These are phyloP conservation scores for Kalaharituber pfeilii DNA, from an alignment of 2,329 filamentous ascomycete genomes.

Conservation along the genomic window DNA sequence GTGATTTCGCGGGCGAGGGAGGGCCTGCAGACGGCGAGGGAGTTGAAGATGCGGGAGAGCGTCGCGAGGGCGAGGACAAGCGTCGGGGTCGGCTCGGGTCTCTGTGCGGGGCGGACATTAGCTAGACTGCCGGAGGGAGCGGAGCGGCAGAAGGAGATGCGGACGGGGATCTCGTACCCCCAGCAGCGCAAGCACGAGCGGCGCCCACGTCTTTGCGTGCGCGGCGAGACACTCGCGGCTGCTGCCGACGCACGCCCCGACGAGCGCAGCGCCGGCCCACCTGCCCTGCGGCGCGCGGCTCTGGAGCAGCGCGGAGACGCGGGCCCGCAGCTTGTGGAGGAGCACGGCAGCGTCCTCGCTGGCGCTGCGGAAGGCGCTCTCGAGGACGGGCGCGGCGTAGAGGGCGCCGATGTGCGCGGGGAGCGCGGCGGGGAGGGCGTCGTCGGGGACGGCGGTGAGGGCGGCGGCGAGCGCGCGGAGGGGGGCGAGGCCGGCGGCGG, in stretches of 20 bases:
- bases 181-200: conserved; percentile 19
- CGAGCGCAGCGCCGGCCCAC: conserved; percentile 20
- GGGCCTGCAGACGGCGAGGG: conserved; percentile 16
- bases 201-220: conserved; percentile 17
- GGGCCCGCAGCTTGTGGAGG: conserved; percentile 20
- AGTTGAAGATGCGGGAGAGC: conserved; percentile 19
- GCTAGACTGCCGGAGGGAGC: background rate
- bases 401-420: conserved; percentile 9
- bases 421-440: conserved; percentile 9
- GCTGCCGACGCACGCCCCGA: conserved; percentile 19
- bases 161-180: conserved; percentile 8
- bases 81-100: conserved; percentile 15
- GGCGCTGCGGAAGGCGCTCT: conserved; percentile 5
- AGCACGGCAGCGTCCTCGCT: conserved; percentile 15
- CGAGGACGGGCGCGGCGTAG: conserved; percentile 12
- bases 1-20: conserved; percentile 20
- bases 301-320: conserved; percentile 21
- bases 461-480: conserved; percentile 11
- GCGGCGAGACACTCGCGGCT: conserved; percentile 15
- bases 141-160: background rate
- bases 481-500: conserved; percentile 1
- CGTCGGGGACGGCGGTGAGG: conserved; percentile 10
- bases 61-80: conserved; percentile 15
- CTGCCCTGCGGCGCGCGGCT: conserved; percentile 14
- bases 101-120: conserved; percentile 8